These are phyloP conservation scores for Cucurbita ficifolia DNA, from an alignment of 306 rosid genomes.

Conservation along the genomic window DNA sequence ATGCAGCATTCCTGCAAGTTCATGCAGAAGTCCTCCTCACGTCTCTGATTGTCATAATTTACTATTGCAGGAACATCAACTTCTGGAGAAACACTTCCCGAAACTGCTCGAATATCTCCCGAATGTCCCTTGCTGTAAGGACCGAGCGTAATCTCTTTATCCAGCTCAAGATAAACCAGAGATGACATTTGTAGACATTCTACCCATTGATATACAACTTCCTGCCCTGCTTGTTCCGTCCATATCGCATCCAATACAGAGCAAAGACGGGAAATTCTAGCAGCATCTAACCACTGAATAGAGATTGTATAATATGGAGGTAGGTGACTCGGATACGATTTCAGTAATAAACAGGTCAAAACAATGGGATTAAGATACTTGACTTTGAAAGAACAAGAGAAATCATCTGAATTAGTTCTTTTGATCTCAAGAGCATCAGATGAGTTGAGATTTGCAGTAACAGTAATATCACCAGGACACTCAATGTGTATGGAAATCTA, in stretches of 20 bases:
- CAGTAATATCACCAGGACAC: constrained; percentile 31
- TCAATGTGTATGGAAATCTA: constrained; percentile 53
- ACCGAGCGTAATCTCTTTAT: constrained; percentile 52
- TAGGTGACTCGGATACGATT: constrained; percentile 71
- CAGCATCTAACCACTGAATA: constrained; percentile 57
- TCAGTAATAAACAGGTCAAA: constrained; percentile 67
- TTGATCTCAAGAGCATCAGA: constrained; percentile 14
- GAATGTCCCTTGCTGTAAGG: constrained; percentile 32
- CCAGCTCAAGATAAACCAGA: constrained; percentile 51
- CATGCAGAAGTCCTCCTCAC: constrained; percentile 41
- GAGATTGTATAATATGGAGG: constrained; percentile 58
- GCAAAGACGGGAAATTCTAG: constrained; percentile 45
- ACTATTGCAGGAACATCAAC: constrained; percentile 46
- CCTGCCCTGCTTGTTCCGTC: constrained; percentile 58
- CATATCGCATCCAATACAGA: constrained; percentile 58
- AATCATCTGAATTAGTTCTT: constrained; percentile 22
- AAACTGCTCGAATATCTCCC: constrained; percentile 48
- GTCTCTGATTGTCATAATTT: constrained; percentile 48
- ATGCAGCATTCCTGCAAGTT: constrained; percentile 64
- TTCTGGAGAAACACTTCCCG: constrained; percentile 41
- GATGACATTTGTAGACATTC: constrained; percentile 69
- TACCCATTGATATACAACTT: constrained; percentile 81
- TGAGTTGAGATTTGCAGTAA: constrained; percentile 44
- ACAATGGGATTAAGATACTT: constrained; percentile 70
- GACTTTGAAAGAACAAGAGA: constrained; percentile 52